These are phyloP conservation scores for Penicillium simplicissimum DNA, from an alignment of 495 filamentous ascomycete genomes.

Conservation along the genomic window DNA sequence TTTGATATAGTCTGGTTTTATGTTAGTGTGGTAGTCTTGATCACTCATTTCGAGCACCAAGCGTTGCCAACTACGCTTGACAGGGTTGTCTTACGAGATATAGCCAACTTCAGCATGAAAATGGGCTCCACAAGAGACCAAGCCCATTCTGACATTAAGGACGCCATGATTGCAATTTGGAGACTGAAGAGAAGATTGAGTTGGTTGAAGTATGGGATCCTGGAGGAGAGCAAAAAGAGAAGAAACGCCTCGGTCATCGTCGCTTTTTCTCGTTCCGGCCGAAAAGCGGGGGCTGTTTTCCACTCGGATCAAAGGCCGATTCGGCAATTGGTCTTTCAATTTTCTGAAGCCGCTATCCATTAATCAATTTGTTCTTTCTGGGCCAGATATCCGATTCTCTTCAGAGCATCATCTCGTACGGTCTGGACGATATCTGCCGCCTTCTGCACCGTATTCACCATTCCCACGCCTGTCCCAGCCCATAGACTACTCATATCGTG, in stretches of 20 bases:
- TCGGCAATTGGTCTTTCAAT: background rate
- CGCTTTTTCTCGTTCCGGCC: background rate
- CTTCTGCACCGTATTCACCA: constrained; percentile 31
- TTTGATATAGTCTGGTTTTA: background rate
- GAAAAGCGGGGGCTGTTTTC: background rate
- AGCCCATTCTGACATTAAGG: background rate
- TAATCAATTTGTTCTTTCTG: background rate
- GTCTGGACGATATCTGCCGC: constrained; percentile 35
- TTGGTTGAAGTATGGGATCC: background rate
- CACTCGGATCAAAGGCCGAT: constrained; percentile 1
- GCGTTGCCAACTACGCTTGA: too few relatives aligned
- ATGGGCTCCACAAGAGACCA: background rate
- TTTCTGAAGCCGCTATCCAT: too few relatives aligned
- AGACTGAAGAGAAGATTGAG: background rate
- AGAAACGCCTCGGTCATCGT: background rate
- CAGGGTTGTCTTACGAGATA: background rate
- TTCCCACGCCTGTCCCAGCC: constrained; percentile 50
- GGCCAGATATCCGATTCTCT: background rate
- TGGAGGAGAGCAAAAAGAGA: background rate
- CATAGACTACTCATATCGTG: constrained; percentile 62
- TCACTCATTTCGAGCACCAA: background rate
- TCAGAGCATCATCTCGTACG: constrained; percentile 9
- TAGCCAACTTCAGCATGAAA: background rate
- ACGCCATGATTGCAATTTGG: background rate
- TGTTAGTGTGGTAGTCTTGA: background rate